phyloP scores from a whole-genome alignment of 2,329 filamentous ascomycete species.

The Lecanicillium sp. region DNA sequence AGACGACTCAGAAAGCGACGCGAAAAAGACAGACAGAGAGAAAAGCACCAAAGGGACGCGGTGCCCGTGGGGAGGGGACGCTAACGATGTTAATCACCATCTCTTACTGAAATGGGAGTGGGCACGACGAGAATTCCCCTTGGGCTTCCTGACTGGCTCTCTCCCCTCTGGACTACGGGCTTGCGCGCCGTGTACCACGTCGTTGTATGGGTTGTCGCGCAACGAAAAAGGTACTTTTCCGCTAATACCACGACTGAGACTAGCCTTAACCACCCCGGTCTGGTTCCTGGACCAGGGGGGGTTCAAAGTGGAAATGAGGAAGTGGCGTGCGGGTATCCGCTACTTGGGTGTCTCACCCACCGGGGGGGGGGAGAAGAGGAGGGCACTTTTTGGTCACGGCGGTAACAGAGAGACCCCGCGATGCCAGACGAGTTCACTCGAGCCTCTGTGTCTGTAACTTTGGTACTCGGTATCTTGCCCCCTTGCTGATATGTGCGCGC shows the following conservation, averaged over 20 bases:
- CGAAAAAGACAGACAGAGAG: not conserved
- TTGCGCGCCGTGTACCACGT: too few relatives aligned
- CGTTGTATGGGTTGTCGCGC: too few relatives aligned
- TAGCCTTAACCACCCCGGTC: not conserved
- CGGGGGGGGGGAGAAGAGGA: too few relatives aligned
- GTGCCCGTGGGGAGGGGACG: not conserved
- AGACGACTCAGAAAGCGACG: not conserved
- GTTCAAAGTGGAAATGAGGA: not conserved
- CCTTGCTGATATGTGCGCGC: too few relatives aligned
- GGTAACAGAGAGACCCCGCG: too few relatives aligned
- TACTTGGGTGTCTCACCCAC: not conserved
- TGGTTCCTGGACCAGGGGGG: slow-evolving; percentile 1
- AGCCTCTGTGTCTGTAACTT: too few relatives aligned
- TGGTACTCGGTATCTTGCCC: too few relatives aligned
- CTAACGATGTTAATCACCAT: too few relatives aligned
- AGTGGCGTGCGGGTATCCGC: not conserved
- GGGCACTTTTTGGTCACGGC: not conserved
- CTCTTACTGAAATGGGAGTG: too few relatives aligned
- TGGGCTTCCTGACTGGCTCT: not conserved
- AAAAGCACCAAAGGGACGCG: not conserved
- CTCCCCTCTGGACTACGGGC: not conserved
- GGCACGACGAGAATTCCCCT: not conserved
- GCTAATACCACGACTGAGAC: not conserved
- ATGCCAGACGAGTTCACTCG: too few relatives aligned
- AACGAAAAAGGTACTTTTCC: too few relatives aligned